Evolutionary conservation across 345 rosid genomes (phyloP), one percentile per base, ranked within the genome.

Genomic region (Microthlaspi erraticum): DNA sequence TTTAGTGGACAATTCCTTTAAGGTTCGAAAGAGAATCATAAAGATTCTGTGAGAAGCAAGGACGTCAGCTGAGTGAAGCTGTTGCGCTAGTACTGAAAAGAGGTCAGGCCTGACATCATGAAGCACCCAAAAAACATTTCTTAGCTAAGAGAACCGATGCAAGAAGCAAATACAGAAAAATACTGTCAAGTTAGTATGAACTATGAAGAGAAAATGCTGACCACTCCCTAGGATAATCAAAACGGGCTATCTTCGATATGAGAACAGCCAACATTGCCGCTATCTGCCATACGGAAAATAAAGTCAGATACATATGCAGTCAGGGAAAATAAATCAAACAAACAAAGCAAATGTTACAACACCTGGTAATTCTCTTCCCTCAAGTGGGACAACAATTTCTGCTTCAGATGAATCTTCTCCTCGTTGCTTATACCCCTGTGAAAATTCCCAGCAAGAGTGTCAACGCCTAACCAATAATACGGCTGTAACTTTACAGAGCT

Each of bases 191-290:
- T 12, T 53, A 54, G 19, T 55, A 18, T 46, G 31, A 54, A 31
- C 8, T 7, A 23, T 12, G 37, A 55, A 54, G 66, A 19, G 65
- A 64, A 55, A 69, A 41, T 63, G 54, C 79, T 62, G 17, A 76
- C 79, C 79, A 94, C 76, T 94, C 99, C 78, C 81, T 86, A 13
- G 97, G 99, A 88, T 94, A 94, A 81, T 94, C 99, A 60, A 91
- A 82, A 43, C 96, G 99, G 49, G 96, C 93, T 78, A 91, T 89
- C 79, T 85, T 91, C 37, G 99, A 91, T 64, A 91, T 78, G 43
- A 91, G 90, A 62, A 94, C 97, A 57, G 97, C 93, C 74, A 91
- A 74, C 89, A 86, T 77, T 66, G 76, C 82, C 64, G 97, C 93
- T 63, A 94, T 84, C 99, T 94, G 89, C 34, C 14, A 60, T 39